Base-by-base conservation (phyloP, 768 basidiomycete genomes). In the Paxillus ammoniavirescens region DNA sequence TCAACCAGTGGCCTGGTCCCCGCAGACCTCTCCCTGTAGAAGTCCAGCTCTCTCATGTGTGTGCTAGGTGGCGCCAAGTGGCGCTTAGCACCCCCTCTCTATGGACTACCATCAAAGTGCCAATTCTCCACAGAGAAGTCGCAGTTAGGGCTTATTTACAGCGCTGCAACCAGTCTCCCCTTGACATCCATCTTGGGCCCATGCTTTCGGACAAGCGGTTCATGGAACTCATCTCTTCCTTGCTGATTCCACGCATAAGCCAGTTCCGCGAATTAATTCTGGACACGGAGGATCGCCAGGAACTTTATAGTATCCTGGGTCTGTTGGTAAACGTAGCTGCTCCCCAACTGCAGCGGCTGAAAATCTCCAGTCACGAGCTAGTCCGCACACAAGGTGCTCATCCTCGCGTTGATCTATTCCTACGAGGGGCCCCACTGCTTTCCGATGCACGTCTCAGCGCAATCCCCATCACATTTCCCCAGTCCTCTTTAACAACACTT, bases 1-100 rank as follows among this genome's bases (percentile, higher is more conserved):
- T 71, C 49, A 56, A 57, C 38, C 56, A 54, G 17, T 69, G 68
- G 68, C 47, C 56, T 2, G 67, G 63, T 40, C 47, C 60, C 45
- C 63, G 58, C 44, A 66, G 65, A 52, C 69, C 68, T 15, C 62
- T 71, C 37, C 70, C 69, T 30, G 49, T 59, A 49, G 68, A 69
- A 59, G 67, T 69, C 7, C 68, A 70, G 55, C 65, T 75, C 44
- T 70, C 74, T 35, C 67, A 69, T 42, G 70, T 74, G n/a, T 66
- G 65, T 35, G 51, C 61, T 31, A 61, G 62, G 41, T 74, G 74
- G 74, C 70, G 73, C 21, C 60, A 62, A 46, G 64, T 73, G 4
- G 67, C 74, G 17, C 65, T 75, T 40, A 55, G 52, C 45, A 60
- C 64, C 9, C 73, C 73, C 6, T 67, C 69, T 23, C 55, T 74